These are phyloP conservation scores for Tricholoma flavovirens DNA, from an alignment of 768 basidiomycete species.

Conservation along the genomic window DNA sequence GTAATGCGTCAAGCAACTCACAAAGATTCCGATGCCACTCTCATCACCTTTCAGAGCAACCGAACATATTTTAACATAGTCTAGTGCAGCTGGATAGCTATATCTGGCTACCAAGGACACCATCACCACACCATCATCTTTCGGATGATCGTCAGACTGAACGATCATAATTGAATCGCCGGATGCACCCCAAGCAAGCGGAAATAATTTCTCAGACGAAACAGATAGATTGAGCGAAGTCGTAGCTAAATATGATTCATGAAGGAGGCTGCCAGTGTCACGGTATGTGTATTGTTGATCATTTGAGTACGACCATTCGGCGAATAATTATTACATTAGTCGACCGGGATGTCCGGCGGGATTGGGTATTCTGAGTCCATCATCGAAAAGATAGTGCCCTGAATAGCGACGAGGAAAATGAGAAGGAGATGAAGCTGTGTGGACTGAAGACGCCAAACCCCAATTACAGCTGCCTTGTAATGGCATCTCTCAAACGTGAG, in stretches of 20 bases:
- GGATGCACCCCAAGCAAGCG: background rate
- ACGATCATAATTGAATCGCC: background rate
- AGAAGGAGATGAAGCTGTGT: background rate
- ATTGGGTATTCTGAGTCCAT: background rate
- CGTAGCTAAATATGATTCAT: background rate
- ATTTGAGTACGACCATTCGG: background rate
- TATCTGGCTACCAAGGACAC: constrained; percentile 23
- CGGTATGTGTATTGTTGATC: background rate
- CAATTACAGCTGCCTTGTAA: background rate
- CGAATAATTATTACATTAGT: background rate
- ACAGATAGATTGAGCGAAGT: background rate
- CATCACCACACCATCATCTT: constrained; percentile 8
- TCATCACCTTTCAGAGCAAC: constrained; percentile 18
- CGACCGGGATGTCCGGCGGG: background rate
- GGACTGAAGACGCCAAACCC: background rate
- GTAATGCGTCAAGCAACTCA: constrained; percentile 5
- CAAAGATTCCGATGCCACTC: constrained; percentile 32
- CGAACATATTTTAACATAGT: constrained; percentile 22
- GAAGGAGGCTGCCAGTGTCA: background rate
- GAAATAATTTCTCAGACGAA: background rate
- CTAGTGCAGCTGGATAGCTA: constrained; percentile 14
- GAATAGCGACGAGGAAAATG: background rate
- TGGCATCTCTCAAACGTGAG: background rate
- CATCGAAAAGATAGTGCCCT: background rate
- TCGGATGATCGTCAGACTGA: background rate